phyloP scores from a whole-genome alignment of 2,329 filamentous ascomycete genomes.

The Immersiporthe knoxdaviesiana region DNA sequence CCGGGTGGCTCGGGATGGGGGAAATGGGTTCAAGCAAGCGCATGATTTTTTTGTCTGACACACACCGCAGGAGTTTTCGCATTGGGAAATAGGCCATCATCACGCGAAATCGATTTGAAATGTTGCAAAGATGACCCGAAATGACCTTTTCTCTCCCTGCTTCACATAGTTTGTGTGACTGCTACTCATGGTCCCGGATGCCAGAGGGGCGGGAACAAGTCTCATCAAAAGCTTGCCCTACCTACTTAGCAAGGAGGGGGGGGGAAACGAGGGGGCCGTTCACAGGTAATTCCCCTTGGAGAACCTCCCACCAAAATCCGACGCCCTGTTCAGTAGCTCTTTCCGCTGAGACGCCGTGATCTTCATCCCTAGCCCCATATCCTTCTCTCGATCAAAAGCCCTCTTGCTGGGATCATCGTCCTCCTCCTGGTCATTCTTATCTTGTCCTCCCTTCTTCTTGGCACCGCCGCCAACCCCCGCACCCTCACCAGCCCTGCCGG shows the following conservation, averaged over 20 bases:
- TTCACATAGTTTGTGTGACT: neutral
- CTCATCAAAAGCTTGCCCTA: neutral
- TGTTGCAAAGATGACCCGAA: neutral
- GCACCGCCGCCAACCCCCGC: slow-evolving; percentile 21
- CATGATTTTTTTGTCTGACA: slow-evolving; percentile 15
- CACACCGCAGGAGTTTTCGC: neutral
- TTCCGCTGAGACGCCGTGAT: slow-evolving; percentile 74
- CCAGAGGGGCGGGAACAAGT: neutral
- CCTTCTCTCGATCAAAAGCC: slow-evolving; percentile 89
- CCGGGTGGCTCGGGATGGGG: neutral
- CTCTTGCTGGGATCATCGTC: slow-evolving; percentile 91
- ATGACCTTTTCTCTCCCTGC: neutral
- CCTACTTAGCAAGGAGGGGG: neutral
- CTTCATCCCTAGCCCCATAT: slow-evolving; percentile 77
- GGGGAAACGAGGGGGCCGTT: slow-evolving; percentile 19
- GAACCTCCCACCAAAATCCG: slow-evolving; percentile 82
- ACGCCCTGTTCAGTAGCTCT: slow-evolving; percentile 78
- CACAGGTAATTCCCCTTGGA: slow-evolving; percentile 71
- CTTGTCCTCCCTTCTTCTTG: slow-evolving; percentile 42
- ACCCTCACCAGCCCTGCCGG: slow-evolving; percentile 28
- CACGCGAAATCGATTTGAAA: slow-evolving; percentile 1
- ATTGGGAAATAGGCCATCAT: slow-evolving; percentile 17
- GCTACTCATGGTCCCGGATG: neutral
- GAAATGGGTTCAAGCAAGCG: slow-evolving; percentile 21
- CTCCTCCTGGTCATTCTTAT: slow-evolving; percentile 53